These are phyloP conservation scores for Pulicaria dysenterica DNA, from an alignment of 129 eudicot genomes.

Conservation along the genomic window DNA sequence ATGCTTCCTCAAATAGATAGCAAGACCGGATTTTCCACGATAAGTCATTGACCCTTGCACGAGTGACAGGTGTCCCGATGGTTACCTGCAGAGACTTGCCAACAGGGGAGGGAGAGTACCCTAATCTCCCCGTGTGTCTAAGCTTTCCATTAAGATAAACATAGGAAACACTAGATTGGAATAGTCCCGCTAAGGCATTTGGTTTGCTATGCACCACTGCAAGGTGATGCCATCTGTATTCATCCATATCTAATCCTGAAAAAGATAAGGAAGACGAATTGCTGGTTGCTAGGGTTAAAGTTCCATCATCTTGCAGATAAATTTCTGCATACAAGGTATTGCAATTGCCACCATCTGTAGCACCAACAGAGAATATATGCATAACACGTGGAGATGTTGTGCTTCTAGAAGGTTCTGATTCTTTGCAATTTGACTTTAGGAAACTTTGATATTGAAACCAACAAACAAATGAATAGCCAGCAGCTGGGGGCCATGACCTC, in stretches of 20 bases:
- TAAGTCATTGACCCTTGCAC: constrained; percentile 68
- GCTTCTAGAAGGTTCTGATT: constrained; percentile 40
- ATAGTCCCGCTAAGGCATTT: constrained; percentile 94
- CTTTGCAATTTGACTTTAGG: constrained; percentile 54
- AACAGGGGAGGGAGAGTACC: constrained; percentile 90
- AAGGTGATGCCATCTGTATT: constrained; percentile 96
- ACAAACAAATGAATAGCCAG: constrained; percentile 96
- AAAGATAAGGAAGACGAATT: constrained; percentile 76
- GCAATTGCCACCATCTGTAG: constrained; percentile 48
- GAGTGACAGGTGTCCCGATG: constrained; percentile 77
- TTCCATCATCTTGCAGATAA: constrained; percentile 88
- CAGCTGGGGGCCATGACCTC: constrained; percentile 99
- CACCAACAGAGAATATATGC: constrained; percentile 86
- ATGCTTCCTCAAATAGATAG: constrained; percentile 92
- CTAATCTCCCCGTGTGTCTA: constrained; percentile 88
- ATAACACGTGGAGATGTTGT: constrained; percentile 47
- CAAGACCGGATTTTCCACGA: constrained; percentile 92
- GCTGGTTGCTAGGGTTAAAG: constrained; percentile 87
- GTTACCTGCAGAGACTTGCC: constrained; percentile 92
- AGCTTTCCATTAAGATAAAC: constrained; percentile 91
- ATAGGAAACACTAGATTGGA: constrained; percentile 92
- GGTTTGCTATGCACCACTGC: constrained; percentile 97
- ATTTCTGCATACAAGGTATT: constrained; percentile 77
- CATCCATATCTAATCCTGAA: constrained; percentile 83
- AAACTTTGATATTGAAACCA: constrained; percentile 91